A percentile compares a stretch with the other conserved stretches of the same genome.
Conservation (phyloP, 805 yeast species). For the Candida ascalaphidarum region DNA sequence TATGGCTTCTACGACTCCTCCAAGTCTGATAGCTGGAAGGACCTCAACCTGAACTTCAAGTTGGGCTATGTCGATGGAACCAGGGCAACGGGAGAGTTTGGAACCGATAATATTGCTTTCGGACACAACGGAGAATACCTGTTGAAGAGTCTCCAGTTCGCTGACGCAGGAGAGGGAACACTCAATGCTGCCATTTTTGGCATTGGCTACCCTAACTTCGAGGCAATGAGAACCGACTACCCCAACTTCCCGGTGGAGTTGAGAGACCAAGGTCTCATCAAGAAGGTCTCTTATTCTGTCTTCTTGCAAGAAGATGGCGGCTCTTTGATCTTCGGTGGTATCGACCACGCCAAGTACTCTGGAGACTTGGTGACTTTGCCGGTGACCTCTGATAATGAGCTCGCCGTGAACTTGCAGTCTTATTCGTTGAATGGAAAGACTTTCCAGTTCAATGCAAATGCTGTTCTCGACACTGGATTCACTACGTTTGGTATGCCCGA, state of each 20-base stretch:
- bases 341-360: constrained; percentile 6
- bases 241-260: constrained; percentile 20
- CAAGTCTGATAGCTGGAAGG: too few relatives aligned
- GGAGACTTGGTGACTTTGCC: constrained; percentile 2
- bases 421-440: too few relatives aligned
- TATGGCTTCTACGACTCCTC: too few relatives aligned
- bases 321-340: constrained; percentile 5
- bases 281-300: constrained; percentile 4
- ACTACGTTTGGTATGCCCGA: too few relatives aligned
- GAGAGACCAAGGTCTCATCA: constrained; percentile 10
- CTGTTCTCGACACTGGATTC: too few relatives aligned
- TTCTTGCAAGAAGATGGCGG: constrained; percentile 3
- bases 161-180: constrained; percentile 16
- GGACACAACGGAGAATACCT: constrained; percentile 4
- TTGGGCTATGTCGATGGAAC: constrained; percentile 18
- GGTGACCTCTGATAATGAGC: neutral
- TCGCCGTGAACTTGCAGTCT: too few relatives aligned
- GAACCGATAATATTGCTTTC: constrained; percentile 16
- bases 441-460: too few relatives aligned
- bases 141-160: constrained; percentile 11
- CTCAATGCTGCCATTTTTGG: constrained; percentile 10
- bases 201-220: constrained; percentile 29
- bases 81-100: constrained; percentile 18
- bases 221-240: constrained; percentile 12
- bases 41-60: too few relatives aligned